Evolutionary conservation across 805 yeast species (phyloP).

Genomic region (Nakazawaea holstii): DNA sequence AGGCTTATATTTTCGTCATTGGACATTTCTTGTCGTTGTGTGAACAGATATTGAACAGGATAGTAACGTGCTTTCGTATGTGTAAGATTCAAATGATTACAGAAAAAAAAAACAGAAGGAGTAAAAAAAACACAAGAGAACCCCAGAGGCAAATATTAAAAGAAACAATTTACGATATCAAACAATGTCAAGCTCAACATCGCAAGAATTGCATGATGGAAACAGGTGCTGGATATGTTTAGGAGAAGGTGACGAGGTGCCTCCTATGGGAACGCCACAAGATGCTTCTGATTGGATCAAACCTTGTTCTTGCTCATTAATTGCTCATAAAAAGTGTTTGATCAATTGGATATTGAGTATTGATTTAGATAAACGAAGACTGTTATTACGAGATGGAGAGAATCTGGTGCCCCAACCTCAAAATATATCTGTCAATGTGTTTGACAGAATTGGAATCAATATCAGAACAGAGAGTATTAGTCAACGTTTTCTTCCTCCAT

Average conservation of each 20-base stretch:
- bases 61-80: too few relatives aligned
- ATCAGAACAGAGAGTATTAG: constrained; percentile 1
- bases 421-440: neutral
- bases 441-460: constrained; percentile 8
- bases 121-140: constrained; percentile 31
- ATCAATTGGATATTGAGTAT: constrained; percentile 33
- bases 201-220: constrained; percentile 37
- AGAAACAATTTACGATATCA: constrained; percentile 50
- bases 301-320: constrained; percentile 39
- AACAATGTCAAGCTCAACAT: constrained; percentile 56
- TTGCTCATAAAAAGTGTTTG: constrained; percentile 41
- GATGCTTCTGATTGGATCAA: constrained; percentile 35
- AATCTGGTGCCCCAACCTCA: constrained; percentile 2
- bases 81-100: too few relatives aligned
- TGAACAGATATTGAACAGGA: neutral
- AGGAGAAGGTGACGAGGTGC: constrained; percentile 23
- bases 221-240: constrained; percentile 24
- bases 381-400: neutral
- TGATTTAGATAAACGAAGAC: constrained; percentile 18
- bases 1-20: constrained; percentile 42
- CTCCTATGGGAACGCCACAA: constrained; percentile 23
- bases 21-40: constrained; percentile 40
- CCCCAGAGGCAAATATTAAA: constrained; percentile 49
- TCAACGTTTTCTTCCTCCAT: neutral
- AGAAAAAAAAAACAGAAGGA: too few relatives aligned